Base-by-base conservation (phyloP, 257 asterid species). In the Nicotiana knightiana region DNA sequence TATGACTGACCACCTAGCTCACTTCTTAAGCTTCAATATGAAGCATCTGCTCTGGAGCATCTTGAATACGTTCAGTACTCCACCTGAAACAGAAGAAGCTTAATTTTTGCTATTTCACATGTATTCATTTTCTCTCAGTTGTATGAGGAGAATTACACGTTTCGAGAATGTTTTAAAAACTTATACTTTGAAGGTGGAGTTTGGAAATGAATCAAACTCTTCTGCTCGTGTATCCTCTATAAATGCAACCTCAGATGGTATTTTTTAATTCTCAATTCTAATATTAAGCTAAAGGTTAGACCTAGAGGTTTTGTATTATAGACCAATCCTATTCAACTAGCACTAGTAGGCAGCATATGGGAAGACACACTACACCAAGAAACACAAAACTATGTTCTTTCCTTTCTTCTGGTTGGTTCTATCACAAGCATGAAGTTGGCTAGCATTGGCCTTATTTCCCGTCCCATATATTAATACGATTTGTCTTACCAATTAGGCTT, bases 241-340 rank as follows among this genome's bases (percentile, higher is more conserved):
- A 8, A 80, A 64, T 48, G 35, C 77, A 30, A 26, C 77, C 77
- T 80, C 26, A 26, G 24, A 64, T 80, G 63, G 51, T 80, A 64
- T 80, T 57, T 80, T 64, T 62, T 70, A 62, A 12, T 62, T 24
- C 61, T 63, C 51, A 21, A 80, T 80, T 80, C 35, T 28, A 46
- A 54, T 16, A 80, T 32, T 80, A n/a, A 80, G 76, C 17, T 67
- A 46, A 62, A 79, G 76, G 79, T 73, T 73, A 73, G 8, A 7
- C 79, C 61, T 46, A 73, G 79, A 11, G 35, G 79, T 46, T 73
- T 30, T 13, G 58, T 4, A 53, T 13, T 53, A 13, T 53, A 53
- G 58, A 15, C 6, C 6, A 13, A 53, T 67, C 43, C 53, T 35
- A 35, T 16, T 67, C 9, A 35, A 67, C 76, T 67, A 18, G 76